Evolutionary conservation across 2,329 filamentous ascomycete genomes (phyloP).

Genomic region (Colletotrichum sp.): DNA sequence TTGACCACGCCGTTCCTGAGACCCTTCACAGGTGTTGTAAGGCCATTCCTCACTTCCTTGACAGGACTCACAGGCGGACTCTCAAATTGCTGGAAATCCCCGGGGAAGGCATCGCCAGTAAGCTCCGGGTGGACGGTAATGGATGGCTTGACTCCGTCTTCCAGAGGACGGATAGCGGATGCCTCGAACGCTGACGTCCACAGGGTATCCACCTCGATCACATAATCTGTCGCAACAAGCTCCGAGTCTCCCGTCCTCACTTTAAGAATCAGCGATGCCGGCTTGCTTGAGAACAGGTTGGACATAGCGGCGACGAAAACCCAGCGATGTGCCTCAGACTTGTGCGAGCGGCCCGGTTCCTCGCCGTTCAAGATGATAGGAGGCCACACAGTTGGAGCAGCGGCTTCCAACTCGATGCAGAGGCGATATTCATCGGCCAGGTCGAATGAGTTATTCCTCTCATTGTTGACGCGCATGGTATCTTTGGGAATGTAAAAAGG

Average conservation of each 20-base stretch:
- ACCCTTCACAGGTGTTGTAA: slow-evolving; percentile 3
- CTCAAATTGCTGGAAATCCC: background rate
- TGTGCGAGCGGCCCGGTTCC: slow-evolving; percentile 4
- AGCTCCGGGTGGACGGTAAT: slow-evolving; percentile 39
- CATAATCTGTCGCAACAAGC: slow-evolving; percentile 43
- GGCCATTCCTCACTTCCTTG: background rate
- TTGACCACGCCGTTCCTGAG: slow-evolving; percentile 21
- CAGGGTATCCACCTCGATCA: slow-evolving; percentile 54
- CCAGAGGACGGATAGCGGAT: slow-evolving; percentile 32
- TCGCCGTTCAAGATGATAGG: slow-evolving; percentile 36
- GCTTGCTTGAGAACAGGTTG: slow-evolving; percentile 44
- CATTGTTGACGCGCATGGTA: slow-evolving; percentile 54
- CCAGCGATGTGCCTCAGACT: slow-evolving; percentile 33
- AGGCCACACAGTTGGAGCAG: slow-evolving; percentile 56
- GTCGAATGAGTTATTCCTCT: slow-evolving; percentile 51
- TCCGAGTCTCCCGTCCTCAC: slow-evolving; percentile 39
- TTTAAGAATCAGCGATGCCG: slow-evolving; percentile 33
- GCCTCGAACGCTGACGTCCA: slow-evolving; percentile 49
- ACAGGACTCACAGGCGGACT: background rate
- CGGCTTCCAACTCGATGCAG: slow-evolving; percentile 57
- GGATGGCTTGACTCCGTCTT: slow-evolving; percentile 48
- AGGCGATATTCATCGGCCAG: slow-evolving; percentile 57
- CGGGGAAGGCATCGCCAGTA: background rate
- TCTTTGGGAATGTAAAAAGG: slow-evolving; percentile 60
- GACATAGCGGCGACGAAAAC: slow-evolving; percentile 46